These are phyloP conservation scores for Barnettozyma botsteinii DNA, from an alignment of 805 yeast species.

Conservation along the genomic window DNA sequence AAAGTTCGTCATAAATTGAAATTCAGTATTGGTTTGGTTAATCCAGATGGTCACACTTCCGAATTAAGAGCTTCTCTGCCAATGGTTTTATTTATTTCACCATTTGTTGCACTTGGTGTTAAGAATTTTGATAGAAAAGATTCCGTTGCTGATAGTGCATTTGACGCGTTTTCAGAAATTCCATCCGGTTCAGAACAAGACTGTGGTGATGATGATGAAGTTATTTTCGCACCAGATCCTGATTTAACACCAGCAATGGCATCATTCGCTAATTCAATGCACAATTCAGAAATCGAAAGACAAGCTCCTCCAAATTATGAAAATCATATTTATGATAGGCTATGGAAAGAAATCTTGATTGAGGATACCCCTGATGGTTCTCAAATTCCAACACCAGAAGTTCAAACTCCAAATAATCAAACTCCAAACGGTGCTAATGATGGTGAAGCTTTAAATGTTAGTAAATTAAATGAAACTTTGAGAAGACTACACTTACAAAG, in stretches of 20 bases:
- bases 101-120: conserved; percentile 71
- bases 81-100: conserved; percentile 66
- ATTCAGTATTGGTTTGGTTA: conserved; percentile 69
- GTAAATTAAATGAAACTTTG: conserved; percentile 44
- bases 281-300: conserved; percentile 34
- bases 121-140: conserved; percentile 26
- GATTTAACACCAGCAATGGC: conserved; percentile 24
- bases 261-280: conserved; percentile 12
- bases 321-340: conserved; percentile 71
- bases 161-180: conserved; percentile 23
- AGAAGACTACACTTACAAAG: conserved; percentile 46
- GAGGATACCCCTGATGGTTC: conserved; percentile 30
- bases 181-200: conserved; percentile 21
- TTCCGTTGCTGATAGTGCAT: conserved; percentile 19
- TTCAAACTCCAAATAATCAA: conserved; percentile 17
- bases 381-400: conserved; percentile 27
- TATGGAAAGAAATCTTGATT: conserved; percentile 56
- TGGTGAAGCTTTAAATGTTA: conserved; percentile 26
- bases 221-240: conserved; percentile 34
- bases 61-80: conserved; percentile 91
- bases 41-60: conserved; percentile 90
- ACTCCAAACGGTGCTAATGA: conserved; percentile 3
- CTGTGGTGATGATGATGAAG: conserved; percentile 31
- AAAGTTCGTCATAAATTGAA: conserved; percentile 87
- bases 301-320: conserved; percentile 86